phyloP scores from a whole-genome alignment of 306 rosid genomes.

The Parietaria judaica region DNA sequence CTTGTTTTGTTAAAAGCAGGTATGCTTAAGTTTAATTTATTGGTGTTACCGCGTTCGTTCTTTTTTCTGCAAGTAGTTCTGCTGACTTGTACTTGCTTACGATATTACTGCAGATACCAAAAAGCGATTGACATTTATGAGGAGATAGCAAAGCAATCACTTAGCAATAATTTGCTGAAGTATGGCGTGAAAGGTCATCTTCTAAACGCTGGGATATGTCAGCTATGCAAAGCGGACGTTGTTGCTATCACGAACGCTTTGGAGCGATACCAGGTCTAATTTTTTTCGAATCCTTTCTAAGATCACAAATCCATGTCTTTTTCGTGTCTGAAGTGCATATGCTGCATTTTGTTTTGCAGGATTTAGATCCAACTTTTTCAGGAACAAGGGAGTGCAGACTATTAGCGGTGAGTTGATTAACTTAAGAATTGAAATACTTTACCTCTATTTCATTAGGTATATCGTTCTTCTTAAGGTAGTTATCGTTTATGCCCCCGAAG shows the following conservation, averaged over 20 bases:
- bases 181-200: constrained; percentile 97
- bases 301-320: constrained; percentile 15
- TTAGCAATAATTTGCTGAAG: constrained; percentile 76
- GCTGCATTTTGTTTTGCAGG: constrained; percentile 49
- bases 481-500: too few relatives aligned
- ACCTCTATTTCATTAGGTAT: too few relatives aligned
- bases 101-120: constrained; percentile 49
- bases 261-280: constrained; percentile 67
- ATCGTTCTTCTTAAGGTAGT: not conserved
- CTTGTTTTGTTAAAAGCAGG: not conserved
- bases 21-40: not conserved
- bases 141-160: constrained; percentile 81
- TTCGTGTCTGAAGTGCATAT: constrained; percentile 15
- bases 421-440: not conserved
- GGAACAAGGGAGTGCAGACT: constrained; percentile 83
- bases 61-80: not conserved
- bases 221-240: constrained; percentile 80
- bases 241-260: constrained; percentile 81
- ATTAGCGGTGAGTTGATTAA: constrained; percentile 50
- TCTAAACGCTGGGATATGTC: constrained; percentile 95
- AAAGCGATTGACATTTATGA: constrained; percentile 78
- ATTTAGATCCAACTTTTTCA: constrained; percentile 88
- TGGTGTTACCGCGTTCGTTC: not conserved
- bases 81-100: not conserved
- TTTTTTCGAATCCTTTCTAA: constrained; percentile 13